These are phyloP conservation scores for Maudiozyma turicensis DNA, from an alignment of 805 yeast genomes.

Conservation along the genomic window DNA sequence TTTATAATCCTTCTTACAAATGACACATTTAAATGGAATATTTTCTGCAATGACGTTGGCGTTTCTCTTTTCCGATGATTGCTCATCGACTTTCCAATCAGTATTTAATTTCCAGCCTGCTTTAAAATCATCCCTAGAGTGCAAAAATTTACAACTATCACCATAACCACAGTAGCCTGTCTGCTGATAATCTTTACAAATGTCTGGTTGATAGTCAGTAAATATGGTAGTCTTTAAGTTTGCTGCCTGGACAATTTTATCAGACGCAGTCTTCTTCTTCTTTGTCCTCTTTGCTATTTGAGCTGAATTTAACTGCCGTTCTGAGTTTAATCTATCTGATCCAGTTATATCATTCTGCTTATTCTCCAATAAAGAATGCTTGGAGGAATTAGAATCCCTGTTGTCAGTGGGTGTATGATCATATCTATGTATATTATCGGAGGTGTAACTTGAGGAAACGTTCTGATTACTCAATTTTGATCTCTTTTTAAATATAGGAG, in stretches of 20 bases:
- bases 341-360: background rate
- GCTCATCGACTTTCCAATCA: slow-evolving; percentile 53
- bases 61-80: slow-evolving; percentile 14
- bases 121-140: slow-evolving; percentile 75
- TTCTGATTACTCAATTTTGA: background rate
- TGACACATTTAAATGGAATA: slow-evolving; percentile 51
- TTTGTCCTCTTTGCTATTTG: background rate
- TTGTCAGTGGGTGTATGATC: no score
- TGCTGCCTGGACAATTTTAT: slow-evolving; percentile 22
- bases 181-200: slow-evolving; percentile 83
- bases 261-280: background rate
- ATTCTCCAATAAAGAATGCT: slow-evolving; percentile 2
- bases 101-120: slow-evolving; percentile 55
- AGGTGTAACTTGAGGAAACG: background rate
- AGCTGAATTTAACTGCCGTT: background rate
- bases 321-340: slow-evolving; percentile 3
- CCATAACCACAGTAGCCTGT: slow-evolving; percentile 98
- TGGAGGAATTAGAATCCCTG: background rate
- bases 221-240: slow-evolving; percentile 57
- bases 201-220: slow-evolving; percentile 84
- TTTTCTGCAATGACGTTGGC: slow-evolving; percentile 15
- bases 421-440: no score
- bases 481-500: background rate
- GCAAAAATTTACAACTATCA: slow-evolving; percentile 90
- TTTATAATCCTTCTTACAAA: slow-evolving; percentile 48